Base-by-base conservation (phyloP, 2,329 filamentous ascomycete species). In the Botrytis medusae region DNA sequence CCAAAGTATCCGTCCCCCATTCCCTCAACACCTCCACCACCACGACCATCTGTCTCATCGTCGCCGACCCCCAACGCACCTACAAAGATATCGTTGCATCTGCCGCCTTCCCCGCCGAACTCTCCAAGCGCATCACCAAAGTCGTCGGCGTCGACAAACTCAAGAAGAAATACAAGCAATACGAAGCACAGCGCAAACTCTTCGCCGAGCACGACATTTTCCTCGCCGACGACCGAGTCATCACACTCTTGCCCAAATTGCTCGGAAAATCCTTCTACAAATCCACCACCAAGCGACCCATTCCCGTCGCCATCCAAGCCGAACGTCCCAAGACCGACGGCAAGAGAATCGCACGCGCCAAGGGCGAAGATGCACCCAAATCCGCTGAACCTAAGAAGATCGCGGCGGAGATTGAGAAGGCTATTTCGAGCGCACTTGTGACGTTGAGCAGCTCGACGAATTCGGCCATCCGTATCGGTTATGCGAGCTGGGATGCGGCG, bases 221-320 rank as follows among this genome's bases (percentile, higher is more conserved):
- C 85, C 87, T 99, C 73, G 95, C 93, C 70, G 96, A 99, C 82
- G 93, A 97, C 80, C 88, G 96, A 67, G 92, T 99, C 79, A 86
- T 91, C 80, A 91, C 88, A 81, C 84, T 86, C 42, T 87, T 98
- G 74, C 93, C 95, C 73, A 88, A 89, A 76, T 86, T 91, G 4
- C 89, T 99, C 20, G 96, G 95, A 78, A 98, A 97, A 85, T 92
- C 92, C 2, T 98, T 99, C 83, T 98, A 96, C 88, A 92, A 94
- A 85, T 87, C 85, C 73, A 93, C 91, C 4, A 83, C 84, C 76
- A 98, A 98, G 87, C 88, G 95, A 57, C 96, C 96, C 16, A 90
- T 99, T 74, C 95, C 96, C 40, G 88, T 98, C 54, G 86, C 87
- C 61, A 87, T 98, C 75, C 87, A 85, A 79, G 83, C 90, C 75